phyloP scores from a whole-genome alignment of 305 asterid species.

The Coffea humblotiana region DNA sequence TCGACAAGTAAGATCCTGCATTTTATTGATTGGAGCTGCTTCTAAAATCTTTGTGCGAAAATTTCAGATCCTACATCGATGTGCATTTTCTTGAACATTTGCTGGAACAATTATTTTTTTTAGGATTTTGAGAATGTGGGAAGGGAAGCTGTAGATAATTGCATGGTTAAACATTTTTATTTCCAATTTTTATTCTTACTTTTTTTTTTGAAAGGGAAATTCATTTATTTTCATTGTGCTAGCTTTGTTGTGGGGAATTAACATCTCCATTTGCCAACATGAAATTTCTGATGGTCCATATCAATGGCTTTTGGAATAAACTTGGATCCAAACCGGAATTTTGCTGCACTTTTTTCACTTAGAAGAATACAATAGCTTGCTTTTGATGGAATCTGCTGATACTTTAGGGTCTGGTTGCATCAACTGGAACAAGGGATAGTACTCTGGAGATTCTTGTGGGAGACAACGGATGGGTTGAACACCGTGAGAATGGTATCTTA shows the following conservation, averaged over 20 bases:
- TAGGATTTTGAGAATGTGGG: neutral
- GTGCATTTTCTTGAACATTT: neutral
- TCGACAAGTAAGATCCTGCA: conserved; percentile 65
- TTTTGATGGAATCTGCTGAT: conserved; percentile 18
- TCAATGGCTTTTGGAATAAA: neutral
- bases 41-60: neutral
- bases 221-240: neutral
- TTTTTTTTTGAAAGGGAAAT: neutral
- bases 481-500: conserved; percentile 25
- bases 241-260: neutral
- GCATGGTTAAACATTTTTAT: neutral
- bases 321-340: neutral
- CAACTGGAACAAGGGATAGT: conserved; percentile 91
- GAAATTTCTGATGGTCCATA: neutral
- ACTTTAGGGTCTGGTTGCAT: conserved; percentile 71
- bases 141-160: neutral
- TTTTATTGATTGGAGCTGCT: neutral
- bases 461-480: conserved; percentile 38
- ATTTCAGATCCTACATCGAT: neutral
- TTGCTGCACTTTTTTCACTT: neutral
- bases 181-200: too few species aligned
- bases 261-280: neutral
- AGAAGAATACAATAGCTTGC: neutral
- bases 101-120: neutral
- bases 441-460: conserved; percentile 92